These are phyloP conservation scores for Auxenochlorella protothecoides DNA, from an alignment of 139 green algal genomes.

Conservation along the genomic window DNA sequence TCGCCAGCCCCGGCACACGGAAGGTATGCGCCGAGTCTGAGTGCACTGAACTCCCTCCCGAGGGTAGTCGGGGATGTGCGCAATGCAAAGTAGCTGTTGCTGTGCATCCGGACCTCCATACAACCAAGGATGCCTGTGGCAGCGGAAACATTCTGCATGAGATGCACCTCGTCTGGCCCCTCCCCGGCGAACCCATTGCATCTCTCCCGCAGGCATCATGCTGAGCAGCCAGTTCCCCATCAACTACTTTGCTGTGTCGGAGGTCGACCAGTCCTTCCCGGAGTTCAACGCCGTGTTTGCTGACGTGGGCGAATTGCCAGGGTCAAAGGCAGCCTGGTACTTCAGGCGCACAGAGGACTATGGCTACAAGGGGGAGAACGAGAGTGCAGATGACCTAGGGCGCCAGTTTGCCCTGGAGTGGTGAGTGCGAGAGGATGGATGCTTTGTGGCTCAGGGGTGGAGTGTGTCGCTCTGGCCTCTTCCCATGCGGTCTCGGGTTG, in stretches of 20 bases:
- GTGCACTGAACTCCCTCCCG: no score
- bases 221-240: constrained; percentile 61
- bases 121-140: no score
- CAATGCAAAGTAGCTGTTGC: no score
- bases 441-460: not conserved
- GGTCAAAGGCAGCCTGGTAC: constrained; percentile 43
- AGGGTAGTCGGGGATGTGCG: no score
- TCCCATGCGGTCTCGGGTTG: not conserved
- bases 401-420: constrained; percentile 3
- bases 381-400: constrained; percentile 11
- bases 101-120: no score
- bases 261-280: constrained; percentile 70
- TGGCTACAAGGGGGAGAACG: constrained; percentile 17
- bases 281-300: constrained; percentile 33
- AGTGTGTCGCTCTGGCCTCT: not conserved
- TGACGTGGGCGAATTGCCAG: constrained; percentile 12
- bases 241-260: constrained; percentile 83
- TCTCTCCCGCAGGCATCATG: constrained; percentile 40
- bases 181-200: no score
- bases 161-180: no score
- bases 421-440: not conserved
- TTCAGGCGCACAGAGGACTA: constrained; percentile 71
- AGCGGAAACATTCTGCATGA: no score
- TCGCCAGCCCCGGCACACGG: constrained; percentile 32
- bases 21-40: constrained; percentile 11